phyloP scores from a whole-genome alignment of 179 eudicot species.

The Beta macrorhiza region DNA sequence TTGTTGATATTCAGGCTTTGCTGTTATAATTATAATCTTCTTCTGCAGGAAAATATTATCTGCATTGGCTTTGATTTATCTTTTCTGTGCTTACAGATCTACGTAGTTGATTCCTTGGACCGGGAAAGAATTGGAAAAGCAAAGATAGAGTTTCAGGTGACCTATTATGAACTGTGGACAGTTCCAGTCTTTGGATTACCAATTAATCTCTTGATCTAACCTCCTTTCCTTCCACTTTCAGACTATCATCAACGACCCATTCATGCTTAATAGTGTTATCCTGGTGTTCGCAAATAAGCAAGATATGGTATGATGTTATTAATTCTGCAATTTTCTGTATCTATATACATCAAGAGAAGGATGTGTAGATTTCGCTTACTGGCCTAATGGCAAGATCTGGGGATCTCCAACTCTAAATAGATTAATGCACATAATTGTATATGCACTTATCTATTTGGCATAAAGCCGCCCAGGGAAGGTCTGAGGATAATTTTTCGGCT shows the following conservation, averaged over 20 bases:
- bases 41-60: constrained; percentile 4
- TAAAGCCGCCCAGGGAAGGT: too few relatives aligned
- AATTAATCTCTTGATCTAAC: constrained; percentile 24
- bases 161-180: constrained; percentile 15
- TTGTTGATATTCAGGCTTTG: neutral
- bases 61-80: constrained; percentile 2
- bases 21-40: neutral
- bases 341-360: neutral
- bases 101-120: constrained; percentile 98
- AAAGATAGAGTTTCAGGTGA: constrained; percentile 90
- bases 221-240: constrained; percentile 42
- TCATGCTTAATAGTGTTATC: constrained; percentile 95
- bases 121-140: constrained; percentile 92
- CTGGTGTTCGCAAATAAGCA: constrained; percentile 98
- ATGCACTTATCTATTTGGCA: neutral
- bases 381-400: neutral
- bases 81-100: constrained; percentile 54
- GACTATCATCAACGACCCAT: constrained; percentile 92
- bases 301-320: constrained; percentile 71
- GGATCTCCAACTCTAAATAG: neutral
- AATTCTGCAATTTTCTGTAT: neutral
- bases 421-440: neutral
- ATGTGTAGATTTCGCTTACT: neutral
- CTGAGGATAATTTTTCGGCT: too few relatives aligned
- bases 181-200: constrained; percentile 1